Base-by-base conservation (phyloP, 768 basidiomycete species). In the Pleurotus giganteus region DNA sequence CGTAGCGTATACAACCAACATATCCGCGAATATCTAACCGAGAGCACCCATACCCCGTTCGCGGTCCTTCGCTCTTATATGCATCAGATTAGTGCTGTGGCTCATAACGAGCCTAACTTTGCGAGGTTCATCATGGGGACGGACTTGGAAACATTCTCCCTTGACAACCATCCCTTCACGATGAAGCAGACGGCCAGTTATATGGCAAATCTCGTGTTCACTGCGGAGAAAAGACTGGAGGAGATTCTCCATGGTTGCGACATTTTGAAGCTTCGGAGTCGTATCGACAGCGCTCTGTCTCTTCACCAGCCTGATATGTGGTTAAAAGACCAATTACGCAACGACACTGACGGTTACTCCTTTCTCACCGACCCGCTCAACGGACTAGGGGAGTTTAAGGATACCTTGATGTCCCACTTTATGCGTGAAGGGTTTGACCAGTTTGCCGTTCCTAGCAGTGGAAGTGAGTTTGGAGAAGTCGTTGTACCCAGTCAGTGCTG, bases 71-170 rank as follows among this genome's bases (percentile, higher is more conserved):
- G 47, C 1, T 2, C 34, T n/a, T 13, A 56, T 12, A 49, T 58
- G 1, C 21, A 24, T 26, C 27, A 41, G 7, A 32, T 56, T 27
- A 41, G 47, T 13, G 44, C 53, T 3, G 26, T 58, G 3, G 32
- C 57, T 4, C 17, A 45, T 21, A 12, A 56, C 11, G 42, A 58
- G 17, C 45, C 45, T n/a, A 47, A 32, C 24, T 23, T 58, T 19
- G 55, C 57, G 0, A 44, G n/a, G 0, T 55, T 58, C 47, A 13
- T 29, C 13, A 47, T 44, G 57, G 29, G 41, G 2, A 5, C 27
- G 24, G 28, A 26, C 26, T 27, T 26, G 7, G 12, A 47, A 11
- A 42, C n/a, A 3, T 31, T 58, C 24, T 55, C 53, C 17, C 17
- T 58, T 8, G 54, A 58, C 44, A 37, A 37, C 4, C 37, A 37